phyloP scores from a whole-genome alignment of 2,329 filamentous ascomycete species.

The Colletotrichum caudatum region DNA sequence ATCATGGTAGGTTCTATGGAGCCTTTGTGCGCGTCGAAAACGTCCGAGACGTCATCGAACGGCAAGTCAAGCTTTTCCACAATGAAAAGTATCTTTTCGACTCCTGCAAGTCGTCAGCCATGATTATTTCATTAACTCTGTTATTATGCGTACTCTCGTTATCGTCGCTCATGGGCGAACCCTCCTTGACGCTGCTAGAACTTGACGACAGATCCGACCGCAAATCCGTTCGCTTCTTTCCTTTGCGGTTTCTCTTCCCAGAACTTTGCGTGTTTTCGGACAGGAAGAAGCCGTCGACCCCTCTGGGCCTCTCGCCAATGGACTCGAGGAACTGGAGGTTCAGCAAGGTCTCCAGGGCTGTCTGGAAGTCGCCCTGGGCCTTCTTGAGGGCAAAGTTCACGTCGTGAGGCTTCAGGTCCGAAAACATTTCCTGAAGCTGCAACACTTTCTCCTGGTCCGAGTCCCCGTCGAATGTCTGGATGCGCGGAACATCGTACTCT shows the following conservation, averaged over 20 bases:
- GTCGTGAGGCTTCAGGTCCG: slow-evolving; percentile 73
- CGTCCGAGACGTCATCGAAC: slow-evolving; percentile 54
- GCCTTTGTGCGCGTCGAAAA: slow-evolving; percentile 54
- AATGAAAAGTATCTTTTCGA: slow-evolving; percentile 58
- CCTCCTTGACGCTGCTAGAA: slow-evolving; percentile 35
- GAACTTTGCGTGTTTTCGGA: slow-evolving; percentile 56
- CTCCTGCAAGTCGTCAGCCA: slow-evolving; percentile 44
- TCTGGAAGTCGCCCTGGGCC: slow-evolving; percentile 73
- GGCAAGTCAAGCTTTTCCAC: slow-evolving; percentile 58
- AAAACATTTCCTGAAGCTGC: slow-evolving; percentile 78
- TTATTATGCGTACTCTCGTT: slow-evolving; percentile 21
- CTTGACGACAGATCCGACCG: slow-evolving; percentile 34
- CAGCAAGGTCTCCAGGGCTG: slow-evolving; percentile 82
- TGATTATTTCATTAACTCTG: too few species aligned
- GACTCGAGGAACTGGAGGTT: slow-evolving; percentile 83
- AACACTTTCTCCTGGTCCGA: slow-evolving; percentile 72
- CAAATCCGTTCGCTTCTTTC: slow-evolving; percentile 50
- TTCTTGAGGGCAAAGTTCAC: slow-evolving; percentile 76
- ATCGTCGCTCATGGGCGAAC: slow-evolving; percentile 24
- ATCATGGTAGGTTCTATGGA: slow-evolving; percentile 57
- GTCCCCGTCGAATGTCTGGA: slow-evolving; percentile 51
- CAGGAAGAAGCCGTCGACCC: slow-evolving; percentile 84
- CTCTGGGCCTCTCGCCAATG: slow-evolving; percentile 71
- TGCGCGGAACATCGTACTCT: slow-evolving; percentile 39
- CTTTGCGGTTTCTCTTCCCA: slow-evolving; percentile 48